Evolutionary conservation across 2,329 filamentous ascomycete species (phyloP).

Genomic region (Epichloe uncinata): DNA sequence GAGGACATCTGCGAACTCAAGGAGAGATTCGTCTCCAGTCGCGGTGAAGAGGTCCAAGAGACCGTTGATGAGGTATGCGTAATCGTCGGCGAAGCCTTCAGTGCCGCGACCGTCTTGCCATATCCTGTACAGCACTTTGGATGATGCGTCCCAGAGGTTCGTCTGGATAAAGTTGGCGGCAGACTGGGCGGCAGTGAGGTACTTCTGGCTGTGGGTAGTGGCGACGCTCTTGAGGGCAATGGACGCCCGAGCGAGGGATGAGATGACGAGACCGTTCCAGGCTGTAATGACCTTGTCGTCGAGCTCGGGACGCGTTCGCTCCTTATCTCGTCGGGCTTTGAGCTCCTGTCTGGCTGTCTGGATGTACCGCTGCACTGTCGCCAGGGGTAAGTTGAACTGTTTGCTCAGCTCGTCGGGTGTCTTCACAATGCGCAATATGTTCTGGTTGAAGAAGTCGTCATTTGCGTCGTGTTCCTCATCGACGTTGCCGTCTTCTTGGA

Average conservation of each 20-base stretch:
- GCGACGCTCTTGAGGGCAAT: constrained; percentile 51
- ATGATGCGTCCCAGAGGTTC: constrained; percentile 55
- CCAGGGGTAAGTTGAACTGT: constrained; percentile 59
- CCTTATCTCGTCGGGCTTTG: constrained; percentile 55
- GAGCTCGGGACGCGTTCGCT: constrained; percentile 61
- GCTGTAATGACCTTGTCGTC: constrained; percentile 82
- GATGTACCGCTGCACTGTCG: constrained; percentile 56
- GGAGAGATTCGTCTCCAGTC: constrained; percentile 61
- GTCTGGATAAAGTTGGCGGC: constrained; percentile 60
- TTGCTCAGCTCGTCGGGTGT: constrained; percentile 56
- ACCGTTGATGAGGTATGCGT: constrained; percentile 75
- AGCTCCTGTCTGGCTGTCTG: constrained; percentile 54
- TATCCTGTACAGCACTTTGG: constrained; percentile 56
- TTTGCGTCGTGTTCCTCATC: constrained; percentile 70
- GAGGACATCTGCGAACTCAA: constrained; percentile 69
- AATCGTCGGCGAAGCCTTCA: constrained; percentile 81
- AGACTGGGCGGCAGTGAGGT: constrained; percentile 50
- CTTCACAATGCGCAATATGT: constrained; percentile 63
- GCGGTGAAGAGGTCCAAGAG: constrained; percentile 74
- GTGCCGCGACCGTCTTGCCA: constrained; percentile 55
- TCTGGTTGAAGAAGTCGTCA: constrained; percentile 90
- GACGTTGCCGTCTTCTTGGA: constrained; percentile 76
- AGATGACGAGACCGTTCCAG: constrained; percentile 83
- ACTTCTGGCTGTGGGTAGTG: constrained; percentile 42
- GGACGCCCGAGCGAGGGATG: constrained; percentile 64